A percentile compares a stretch with the other conserved stretches of the same genome.
phyloP scores from a whole-genome alignment of 441 rosid species.

The Euphorbia corollata region DNA sequence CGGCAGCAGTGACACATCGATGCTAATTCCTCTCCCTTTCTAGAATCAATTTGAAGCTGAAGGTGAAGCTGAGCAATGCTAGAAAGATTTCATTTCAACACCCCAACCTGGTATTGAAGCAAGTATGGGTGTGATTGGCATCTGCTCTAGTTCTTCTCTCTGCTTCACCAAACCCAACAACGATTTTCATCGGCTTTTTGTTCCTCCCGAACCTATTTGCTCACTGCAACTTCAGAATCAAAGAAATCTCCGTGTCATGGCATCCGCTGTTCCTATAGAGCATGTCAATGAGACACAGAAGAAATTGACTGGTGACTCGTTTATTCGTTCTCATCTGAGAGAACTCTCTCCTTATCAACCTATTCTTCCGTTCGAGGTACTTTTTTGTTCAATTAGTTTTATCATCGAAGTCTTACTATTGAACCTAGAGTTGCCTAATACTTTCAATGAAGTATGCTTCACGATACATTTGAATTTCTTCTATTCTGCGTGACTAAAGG shows the following conservation, averaged over 20 bases:
- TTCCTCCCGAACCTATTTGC: constrained; percentile 23
- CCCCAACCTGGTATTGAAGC: too few species aligned
- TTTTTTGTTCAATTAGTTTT: not conserved
- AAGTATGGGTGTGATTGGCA: constrained; percentile 48
- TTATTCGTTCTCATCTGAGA: constrained; percentile 72
- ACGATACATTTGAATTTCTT: too few species aligned
- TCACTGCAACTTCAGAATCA: constrained; percentile 10
- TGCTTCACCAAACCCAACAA: constrained; percentile 27
- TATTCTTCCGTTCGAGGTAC: constrained; percentile 23
- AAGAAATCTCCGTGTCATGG: constrained; percentile 34
- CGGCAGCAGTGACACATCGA: too few species aligned
- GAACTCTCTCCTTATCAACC: constrained; percentile 73
- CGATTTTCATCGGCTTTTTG: constrained; percentile 21
- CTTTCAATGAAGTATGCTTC: too few species aligned
- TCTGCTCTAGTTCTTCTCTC: constrained; percentile 32
- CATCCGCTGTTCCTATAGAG: constrained; percentile 41
- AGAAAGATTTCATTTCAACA: too few species aligned
- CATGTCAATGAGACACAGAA: constrained; percentile 33
- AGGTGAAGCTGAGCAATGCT: too few species aligned
- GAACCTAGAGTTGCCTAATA: too few species aligned
- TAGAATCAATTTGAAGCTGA: too few species aligned
- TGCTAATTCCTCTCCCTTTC: too few species aligned
- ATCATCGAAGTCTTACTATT: too few species aligned
- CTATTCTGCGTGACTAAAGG: too few species aligned
- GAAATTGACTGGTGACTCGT: constrained; percentile 52